Conservation (phyloP, 2,329 filamentous ascomycete species). For the Ophiostoma angusticollis region DNA sequence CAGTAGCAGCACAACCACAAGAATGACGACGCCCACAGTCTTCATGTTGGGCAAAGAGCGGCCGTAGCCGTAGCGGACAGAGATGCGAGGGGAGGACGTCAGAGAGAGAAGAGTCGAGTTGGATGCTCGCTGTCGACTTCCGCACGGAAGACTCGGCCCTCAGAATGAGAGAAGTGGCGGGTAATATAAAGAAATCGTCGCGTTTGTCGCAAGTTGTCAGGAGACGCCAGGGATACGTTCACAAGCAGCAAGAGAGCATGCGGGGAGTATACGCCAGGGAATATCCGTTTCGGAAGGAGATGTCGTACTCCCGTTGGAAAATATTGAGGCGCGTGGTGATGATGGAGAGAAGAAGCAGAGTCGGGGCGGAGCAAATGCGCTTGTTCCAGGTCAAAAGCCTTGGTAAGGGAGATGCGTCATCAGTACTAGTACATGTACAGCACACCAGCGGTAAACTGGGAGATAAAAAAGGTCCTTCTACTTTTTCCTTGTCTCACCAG, state of each 20-base stretch:
- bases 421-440: background rate
- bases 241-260: too few relatives aligned
- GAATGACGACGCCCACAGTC: conserved; percentile 54
- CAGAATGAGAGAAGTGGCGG: too few relatives aligned
- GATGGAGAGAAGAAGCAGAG: background rate
- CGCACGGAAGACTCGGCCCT: too few relatives aligned
- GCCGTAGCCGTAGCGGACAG: background rate
- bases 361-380: conserved; percentile 1
- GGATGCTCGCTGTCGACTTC: too few relatives aligned
- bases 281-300: too few relatives aligned
- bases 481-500: too few relatives aligned
- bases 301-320: too few relatives aligned
- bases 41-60: conserved; percentile 31
- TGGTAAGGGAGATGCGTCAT: conserved; percentile 6
- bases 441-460: background rate
- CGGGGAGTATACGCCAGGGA: too few relatives aligned
- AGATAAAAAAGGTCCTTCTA: background rate
- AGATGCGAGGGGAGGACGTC: background rate
- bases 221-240: too few relatives aligned
- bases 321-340: too few relatives aligned
- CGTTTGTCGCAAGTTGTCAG: too few relatives aligned
- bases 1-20: conserved; percentile 54
- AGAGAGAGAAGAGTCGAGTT: background rate
- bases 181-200: too few relatives aligned
- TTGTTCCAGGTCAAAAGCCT: conserved; percentile 5